These are phyloP conservation scores for Boechera divaricarpa DNA, from an alignment of 345 rosid genomes.

Conservation along the genomic window DNA sequence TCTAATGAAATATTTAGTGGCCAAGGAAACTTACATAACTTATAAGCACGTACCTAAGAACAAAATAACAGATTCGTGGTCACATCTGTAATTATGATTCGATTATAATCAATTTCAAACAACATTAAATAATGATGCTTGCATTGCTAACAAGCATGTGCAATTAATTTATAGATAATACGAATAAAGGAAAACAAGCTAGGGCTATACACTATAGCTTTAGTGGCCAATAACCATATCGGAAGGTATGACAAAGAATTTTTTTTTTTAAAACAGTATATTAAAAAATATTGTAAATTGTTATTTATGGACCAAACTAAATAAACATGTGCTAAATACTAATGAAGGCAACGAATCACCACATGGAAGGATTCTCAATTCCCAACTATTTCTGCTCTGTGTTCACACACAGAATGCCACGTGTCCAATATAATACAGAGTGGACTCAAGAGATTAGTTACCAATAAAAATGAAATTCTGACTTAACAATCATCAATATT, in stretches of 20 bases:
- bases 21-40: conserved; percentile 17
- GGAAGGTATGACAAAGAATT: conserved; percentile 38
- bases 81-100: conserved; percentile 39
- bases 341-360: conserved; percentile 45
- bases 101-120: conserved; percentile 11
- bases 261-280: too few species aligned
- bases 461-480: conserved; percentile 1
- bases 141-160: conserved; percentile 44
- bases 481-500: conserved; percentile 33
- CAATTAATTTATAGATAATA: conserved; percentile 32
- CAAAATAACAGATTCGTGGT: conserved; percentile 34
- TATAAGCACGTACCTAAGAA: conserved; percentile 24
- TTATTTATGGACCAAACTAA: conserved; percentile 37
- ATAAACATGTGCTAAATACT: conserved; percentile 47
- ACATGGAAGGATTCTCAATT: conserved; percentile 45
- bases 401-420: conserved; percentile 43
- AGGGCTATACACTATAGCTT: conserved; percentile 26
- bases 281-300: not conserved
- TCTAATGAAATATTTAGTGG: conserved; percentile 12
- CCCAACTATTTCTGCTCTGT: conserved; percentile 38
- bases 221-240: conserved; percentile 41
- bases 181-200: conserved; percentile 20
- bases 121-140: conserved; percentile 33
- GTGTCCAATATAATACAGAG: conserved; percentile 17
- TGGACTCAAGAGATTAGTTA: conserved; percentile 15